Percentiles rank a stretch among this genome's conserved stretches.
Conservation (phyloP, 2,329 filamentous ascomycete genomes). For the Endothia cerciana region DNA sequence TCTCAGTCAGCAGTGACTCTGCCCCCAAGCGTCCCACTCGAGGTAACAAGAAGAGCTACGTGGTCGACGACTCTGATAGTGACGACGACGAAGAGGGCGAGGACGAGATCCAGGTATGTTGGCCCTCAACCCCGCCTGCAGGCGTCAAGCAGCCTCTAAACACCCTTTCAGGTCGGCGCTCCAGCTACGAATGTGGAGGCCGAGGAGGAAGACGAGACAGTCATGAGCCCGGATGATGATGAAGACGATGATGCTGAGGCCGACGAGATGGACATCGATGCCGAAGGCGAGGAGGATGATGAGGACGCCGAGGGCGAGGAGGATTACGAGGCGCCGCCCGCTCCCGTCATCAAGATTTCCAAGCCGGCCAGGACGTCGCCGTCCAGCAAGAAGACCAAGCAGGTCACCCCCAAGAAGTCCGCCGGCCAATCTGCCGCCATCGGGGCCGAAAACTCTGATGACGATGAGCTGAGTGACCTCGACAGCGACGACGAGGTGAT, state of each 20-base stretch:
- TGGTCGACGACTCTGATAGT: conserved; percentile 54
- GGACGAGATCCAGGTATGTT: conserved; percentile 33
- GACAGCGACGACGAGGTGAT: conserved; percentile 57
- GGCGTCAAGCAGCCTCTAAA: conserved; percentile 32
- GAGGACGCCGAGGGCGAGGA: conserved; percentile 56
- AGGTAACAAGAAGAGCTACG: conserved; percentile 62
- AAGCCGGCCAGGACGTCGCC: conserved; percentile 42
- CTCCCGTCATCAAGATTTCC: conserved; percentile 54
- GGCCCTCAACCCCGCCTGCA: neutral
- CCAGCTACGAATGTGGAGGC: conserved; percentile 23
- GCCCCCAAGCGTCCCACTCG: conserved; percentile 55
- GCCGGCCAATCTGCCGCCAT: conserved; percentile 36
- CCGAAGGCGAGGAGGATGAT: conserved; percentile 50
- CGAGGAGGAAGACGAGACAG: conserved; percentile 33
- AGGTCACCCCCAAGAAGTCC: conserved; percentile 34
- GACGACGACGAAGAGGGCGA: conserved; percentile 34
- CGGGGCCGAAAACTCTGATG: conserved; percentile 51
- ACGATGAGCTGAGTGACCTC: conserved; percentile 60
- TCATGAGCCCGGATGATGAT: conserved; percentile 49
- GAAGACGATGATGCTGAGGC: conserved; percentile 44
- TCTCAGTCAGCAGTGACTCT: conserved; percentile 45
- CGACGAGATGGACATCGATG: conserved; percentile 44
- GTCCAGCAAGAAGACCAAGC: conserved; percentile 41
- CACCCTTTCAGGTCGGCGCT: conserved; percentile 37
- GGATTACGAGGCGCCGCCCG: conserved; percentile 47